Evolutionary conservation across 495 filamentous ascomycete genomes (phyloP).

Genomic region (Friedmanniomyces endolithicus): DNA sequence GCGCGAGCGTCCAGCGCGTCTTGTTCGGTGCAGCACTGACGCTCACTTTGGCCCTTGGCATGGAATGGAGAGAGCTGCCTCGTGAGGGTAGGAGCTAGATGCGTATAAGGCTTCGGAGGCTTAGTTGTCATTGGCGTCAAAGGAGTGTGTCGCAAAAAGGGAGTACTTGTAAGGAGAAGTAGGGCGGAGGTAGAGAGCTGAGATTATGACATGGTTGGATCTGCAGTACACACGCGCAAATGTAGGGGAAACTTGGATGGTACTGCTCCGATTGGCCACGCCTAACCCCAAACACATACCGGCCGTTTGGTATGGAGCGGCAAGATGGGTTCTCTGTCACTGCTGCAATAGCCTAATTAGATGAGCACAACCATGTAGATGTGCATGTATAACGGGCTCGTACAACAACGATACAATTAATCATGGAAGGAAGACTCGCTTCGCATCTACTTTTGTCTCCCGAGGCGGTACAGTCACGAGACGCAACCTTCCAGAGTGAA

Average conservation of each 20-base stretch:
- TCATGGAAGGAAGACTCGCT: too few species aligned
- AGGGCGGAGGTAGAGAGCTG: not conserved
- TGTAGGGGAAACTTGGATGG: not conserved
- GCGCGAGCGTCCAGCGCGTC: slow-evolving; percentile 9
- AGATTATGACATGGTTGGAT: not conserved
- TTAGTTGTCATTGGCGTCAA: not conserved
- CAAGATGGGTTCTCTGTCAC: too few species aligned
- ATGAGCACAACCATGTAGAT: too few species aligned
- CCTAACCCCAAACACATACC: too few species aligned
- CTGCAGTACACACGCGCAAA: not conserved
- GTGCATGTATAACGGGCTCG: too few species aligned
- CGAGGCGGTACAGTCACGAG: too few species aligned
- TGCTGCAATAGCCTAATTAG: too few species aligned
- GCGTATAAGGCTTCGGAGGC: not conserved
- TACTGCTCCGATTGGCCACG: too few species aligned
- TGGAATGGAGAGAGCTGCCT: not conserved
- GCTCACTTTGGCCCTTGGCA: slow-evolving; percentile 1
- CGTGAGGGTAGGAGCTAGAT: not conserved
- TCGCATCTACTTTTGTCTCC: too few species aligned
- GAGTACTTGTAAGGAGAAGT: not conserved
- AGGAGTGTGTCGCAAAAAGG: not conserved
- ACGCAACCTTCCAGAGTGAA: too few species aligned
- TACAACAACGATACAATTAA: too few species aligned
- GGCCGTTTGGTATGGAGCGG: too few species aligned
- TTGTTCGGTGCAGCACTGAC: not conserved